Conservation (phyloP, 768 basidiomycete genomes). For the Fistulinella prunicolor region DNA sequence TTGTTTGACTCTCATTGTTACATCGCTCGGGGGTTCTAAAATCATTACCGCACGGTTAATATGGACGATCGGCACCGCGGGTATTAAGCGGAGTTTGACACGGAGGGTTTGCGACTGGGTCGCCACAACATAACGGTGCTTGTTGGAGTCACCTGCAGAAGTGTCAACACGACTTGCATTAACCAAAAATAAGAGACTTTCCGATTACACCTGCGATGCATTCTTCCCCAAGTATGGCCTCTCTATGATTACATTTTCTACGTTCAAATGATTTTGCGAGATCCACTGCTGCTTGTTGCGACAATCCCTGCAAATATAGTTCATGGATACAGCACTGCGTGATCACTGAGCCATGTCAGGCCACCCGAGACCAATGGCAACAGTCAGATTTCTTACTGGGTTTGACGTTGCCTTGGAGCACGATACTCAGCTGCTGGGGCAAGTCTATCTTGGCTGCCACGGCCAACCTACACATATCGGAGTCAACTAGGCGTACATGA, state of each 20-base stretch:
- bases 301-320: conserved; percentile 79
- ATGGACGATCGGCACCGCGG: conserved; percentile 88
- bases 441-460: conserved; percentile 73
- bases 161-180: conserved; percentile 5
- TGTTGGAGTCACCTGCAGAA: conserved; percentile 69
- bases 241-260: conserved; percentile 90
- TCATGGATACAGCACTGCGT: conserved; percentile 97
- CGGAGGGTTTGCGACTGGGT: conserved; percentile 79
- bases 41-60: conserved; percentile 92
- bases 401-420: conserved; percentile 87
- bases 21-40: conserved; percentile 83
- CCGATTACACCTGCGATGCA: conserved; percentile 83
- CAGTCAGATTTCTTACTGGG: conserved; percentile 62
- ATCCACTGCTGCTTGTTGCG: conserved; percentile 74
- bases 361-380: conserved; percentile 4
- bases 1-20: conserved; percentile 68
- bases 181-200: conserved; percentile 25
- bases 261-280: conserved; percentile 93
- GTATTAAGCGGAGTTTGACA: conserved; percentile 61
- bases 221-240: conserved; percentile 80
- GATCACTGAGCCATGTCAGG: conserved; percentile 77
- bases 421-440: conserved; percentile 64
- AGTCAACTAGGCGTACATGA: conserved; percentile 59
- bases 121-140: conserved; percentile 89
- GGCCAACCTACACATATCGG: conserved; percentile 73